phyloP scores from a whole-genome alignment of 2,329 filamentous ascomycete species.

The Mycosphaerella sp. region DNA sequence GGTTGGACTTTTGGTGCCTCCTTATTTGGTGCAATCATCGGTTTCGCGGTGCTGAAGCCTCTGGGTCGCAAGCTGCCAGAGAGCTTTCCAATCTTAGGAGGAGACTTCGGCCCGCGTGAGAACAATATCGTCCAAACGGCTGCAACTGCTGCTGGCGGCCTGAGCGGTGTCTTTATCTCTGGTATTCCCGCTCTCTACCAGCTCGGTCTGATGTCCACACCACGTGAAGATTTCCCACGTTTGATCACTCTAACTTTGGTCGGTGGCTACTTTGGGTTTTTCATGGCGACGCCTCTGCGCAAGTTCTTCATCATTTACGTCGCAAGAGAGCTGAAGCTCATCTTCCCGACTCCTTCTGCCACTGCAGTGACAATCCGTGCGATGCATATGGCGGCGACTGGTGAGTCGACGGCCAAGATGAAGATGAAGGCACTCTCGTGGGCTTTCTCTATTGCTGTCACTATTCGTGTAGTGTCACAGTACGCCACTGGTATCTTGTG shows the following conservation, averaged over 20 bases:
- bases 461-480: slow-evolving; percentile 52
- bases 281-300: slow-evolving; percentile 38
- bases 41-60: slow-evolving; percentile 53
- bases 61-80: slow-evolving; percentile 46
- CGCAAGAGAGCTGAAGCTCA: slow-evolving; percentile 53
- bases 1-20: slow-evolving; percentile 41
- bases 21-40: slow-evolving; percentile 48
- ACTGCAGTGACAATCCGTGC: slow-evolving; percentile 57
- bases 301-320: slow-evolving; percentile 65
- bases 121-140: slow-evolving; percentile 58
- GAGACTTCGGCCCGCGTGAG: slow-evolving; percentile 54
- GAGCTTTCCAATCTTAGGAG: slow-evolving; percentile 49
- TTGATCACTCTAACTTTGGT: slow-evolving; percentile 57
- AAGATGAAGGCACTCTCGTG: slow-evolving; percentile 53
- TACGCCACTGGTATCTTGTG: slow-evolving; percentile 56
- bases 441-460: slow-evolving; percentile 48
- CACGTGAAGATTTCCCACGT: slow-evolving; percentile 51
- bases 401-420: slow-evolving; percentile 48
- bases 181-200: slow-evolving; percentile 57
- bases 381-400: slow-evolving; percentile 54
- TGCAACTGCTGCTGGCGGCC: slow-evolving; percentile 54
- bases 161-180: slow-evolving; percentile 53
- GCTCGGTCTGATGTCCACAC: slow-evolving; percentile 46
- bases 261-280: slow-evolving; percentile 59
- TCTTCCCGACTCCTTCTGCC: slow-evolving; percentile 56